These are phyloP conservation scores for Paxillus ammoniavirescens DNA, from an alignment of 768 basidiomycete species.

Conservation along the genomic window DNA sequence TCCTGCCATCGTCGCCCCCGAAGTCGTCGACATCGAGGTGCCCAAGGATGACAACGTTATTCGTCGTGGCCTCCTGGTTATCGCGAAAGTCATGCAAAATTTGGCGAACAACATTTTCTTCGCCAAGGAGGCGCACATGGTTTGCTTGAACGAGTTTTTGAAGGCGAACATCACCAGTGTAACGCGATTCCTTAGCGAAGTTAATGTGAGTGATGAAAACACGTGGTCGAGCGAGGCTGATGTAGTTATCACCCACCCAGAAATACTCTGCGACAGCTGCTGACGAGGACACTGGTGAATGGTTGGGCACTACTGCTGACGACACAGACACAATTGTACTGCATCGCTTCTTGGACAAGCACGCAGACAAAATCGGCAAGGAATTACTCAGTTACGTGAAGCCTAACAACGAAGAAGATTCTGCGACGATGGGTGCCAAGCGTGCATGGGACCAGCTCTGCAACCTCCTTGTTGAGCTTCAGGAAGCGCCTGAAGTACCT, in stretches of 20 bases:
- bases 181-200: constrained; percentile 72
- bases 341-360: constrained; percentile 81
- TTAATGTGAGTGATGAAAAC: constrained; percentile 49
- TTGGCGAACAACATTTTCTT: constrained; percentile 94
- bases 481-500: constrained; percentile 66
- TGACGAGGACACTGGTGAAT: constrained; percentile 67
- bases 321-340: constrained; percentile 82
- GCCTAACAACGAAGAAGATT: constrained; percentile 52
- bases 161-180: constrained; percentile 67
- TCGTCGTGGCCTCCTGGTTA: constrained; percentile 78
- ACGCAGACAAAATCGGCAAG: constrained; percentile 86
- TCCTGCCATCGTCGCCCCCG: constrained; percentile 86
- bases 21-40: constrained; percentile 78
- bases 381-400: constrained; percentile 75
- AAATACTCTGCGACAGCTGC: constrained; percentile 42
- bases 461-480: constrained; percentile 75
- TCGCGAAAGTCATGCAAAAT: constrained; percentile 92
- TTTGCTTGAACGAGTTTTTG: constrained; percentile 73
- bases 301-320: constrained; percentile 74
- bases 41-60: constrained; percentile 60
- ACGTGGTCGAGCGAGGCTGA: neutral
- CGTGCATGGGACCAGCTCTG: constrained; percentile 84
- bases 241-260: constrained; percentile 21
- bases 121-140: constrained; percentile 88
- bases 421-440: constrained; percentile 61